A percentile compares a stretch with the other conserved stretches of the same genome.
phyloP scores from a whole-genome alignment of 139 green algal genomes.

The Coelastrella sp. region DNA sequence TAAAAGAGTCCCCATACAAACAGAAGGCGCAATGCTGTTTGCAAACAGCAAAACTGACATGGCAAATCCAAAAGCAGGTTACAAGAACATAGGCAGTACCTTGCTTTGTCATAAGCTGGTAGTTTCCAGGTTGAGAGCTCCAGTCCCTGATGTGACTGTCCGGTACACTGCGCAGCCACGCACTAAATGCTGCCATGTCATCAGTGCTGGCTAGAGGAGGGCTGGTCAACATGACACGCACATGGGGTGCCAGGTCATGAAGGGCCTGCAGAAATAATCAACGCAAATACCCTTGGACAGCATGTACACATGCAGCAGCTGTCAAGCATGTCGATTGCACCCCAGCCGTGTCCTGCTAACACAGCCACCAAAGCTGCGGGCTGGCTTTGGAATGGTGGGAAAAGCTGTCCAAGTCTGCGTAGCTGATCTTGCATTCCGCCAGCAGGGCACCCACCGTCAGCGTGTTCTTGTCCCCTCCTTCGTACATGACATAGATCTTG shows the following conservation, averaged over 20 bases:
- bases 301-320: background rate
- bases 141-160: constrained; percentile 47
- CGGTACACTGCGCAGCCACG: constrained; percentile 17
- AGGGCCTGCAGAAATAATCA: background rate
- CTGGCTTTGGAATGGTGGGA: too few species aligned
- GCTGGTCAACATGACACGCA: constrained; percentile 20
- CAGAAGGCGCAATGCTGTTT: too few species aligned
- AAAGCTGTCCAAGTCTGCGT: too few species aligned
- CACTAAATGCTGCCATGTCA: background rate
- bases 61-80: too few species aligned
- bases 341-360: too few species aligned
- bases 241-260: background rate
- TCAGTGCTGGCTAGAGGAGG: constrained; percentile 2
- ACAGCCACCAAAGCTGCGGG: too few species aligned
- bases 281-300: background rate
- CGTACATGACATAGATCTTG: constrained; percentile 71
- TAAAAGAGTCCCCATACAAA: too few species aligned
- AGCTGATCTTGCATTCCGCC: too few species aligned
- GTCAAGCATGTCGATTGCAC: background rate
- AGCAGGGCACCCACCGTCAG: background rate
- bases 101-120: constrained; percentile 75
- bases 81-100: background rate
- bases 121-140: constrained; percentile 65
- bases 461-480: constrained; percentile 56
- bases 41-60: too few species aligned